These are phyloP conservation scores for Xylariaceae sp. DNA, from an alignment of 2,329 filamentous ascomycete genomes.

Conservation along the genomic window DNA sequence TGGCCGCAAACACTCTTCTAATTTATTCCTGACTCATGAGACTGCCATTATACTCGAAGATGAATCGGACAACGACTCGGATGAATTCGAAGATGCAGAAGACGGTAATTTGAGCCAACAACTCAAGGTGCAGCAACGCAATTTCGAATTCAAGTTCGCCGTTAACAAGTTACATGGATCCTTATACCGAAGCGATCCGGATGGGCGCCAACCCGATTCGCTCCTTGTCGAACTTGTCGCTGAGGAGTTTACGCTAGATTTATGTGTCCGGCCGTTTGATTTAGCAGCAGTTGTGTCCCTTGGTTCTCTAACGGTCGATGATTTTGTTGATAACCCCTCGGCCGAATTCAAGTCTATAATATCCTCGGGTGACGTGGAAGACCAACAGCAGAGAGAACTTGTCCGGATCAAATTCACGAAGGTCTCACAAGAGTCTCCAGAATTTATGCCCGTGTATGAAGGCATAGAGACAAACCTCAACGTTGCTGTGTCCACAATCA, in stretches of 20 bases:
- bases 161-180: slow-evolving; percentile 93
- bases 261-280: slow-evolving; percentile 83
- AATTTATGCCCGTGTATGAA: slow-evolving; percentile 88
- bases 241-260: slow-evolving; percentile 80
- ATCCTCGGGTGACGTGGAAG: slow-evolving; percentile 71
- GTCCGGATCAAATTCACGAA: slow-evolving; percentile 86
- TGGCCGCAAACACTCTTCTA: slow-evolving; percentile 61
- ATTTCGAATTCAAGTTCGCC: slow-evolving; percentile 94
- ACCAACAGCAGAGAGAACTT: slow-evolving; percentile 73
- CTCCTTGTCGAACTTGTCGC: slow-evolving; percentile 88
- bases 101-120: slow-evolving; percentile 53
- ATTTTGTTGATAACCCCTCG: slow-evolving; percentile 85
- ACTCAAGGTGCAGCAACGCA: slow-evolving; percentile 76
- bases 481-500: slow-evolving; percentile 89
- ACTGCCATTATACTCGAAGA: slow-evolving; percentile 77
- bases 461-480: slow-evolving; percentile 92
- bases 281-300: slow-evolving; percentile 90
- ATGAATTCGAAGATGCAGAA: slow-evolving; percentile 63
- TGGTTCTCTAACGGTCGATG: slow-evolving; percentile 81
- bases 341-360: slow-evolving; percentile 96
- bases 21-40: slow-evolving; percentile 65
- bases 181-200: slow-evolving; percentile 78
- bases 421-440: slow-evolving; percentile 85
- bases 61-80: slow-evolving; percentile 61
- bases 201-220: slow-evolving; percentile 69